Evolutionary conservation across 352 stramenopile species (phyloP).

Genomic region (Albugo candida): DNA sequence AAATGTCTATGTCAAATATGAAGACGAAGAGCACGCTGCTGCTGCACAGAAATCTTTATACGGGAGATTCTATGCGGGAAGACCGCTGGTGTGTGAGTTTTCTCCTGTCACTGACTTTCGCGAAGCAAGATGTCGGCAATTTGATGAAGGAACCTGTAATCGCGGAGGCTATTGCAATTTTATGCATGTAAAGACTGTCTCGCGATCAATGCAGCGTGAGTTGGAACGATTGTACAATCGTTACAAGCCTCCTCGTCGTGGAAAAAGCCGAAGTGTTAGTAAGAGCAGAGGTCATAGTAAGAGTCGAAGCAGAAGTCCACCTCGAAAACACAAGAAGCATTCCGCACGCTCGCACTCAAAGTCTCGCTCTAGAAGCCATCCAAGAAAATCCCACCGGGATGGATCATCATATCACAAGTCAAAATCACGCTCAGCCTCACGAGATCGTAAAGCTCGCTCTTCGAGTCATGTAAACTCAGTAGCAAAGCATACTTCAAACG

Average conservation of each 20-base stretch:
- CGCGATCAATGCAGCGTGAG: constrained; percentile 64
- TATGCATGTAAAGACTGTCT: constrained; percentile 94
- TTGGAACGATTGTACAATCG: constrained; percentile 74
- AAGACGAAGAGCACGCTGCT: constrained; percentile 94
- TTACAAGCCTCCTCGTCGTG: constrained; percentile 3
- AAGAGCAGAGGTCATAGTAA: constrained; percentile 21
- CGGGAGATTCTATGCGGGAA: constrained; percentile 93
- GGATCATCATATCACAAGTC: too few relatives aligned
- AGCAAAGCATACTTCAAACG: too few relatives aligned
- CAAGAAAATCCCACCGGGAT: too few relatives aligned
- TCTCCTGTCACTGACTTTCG: constrained; percentile 97
- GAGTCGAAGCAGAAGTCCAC: constrained; percentile 29
- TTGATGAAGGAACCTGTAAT: constrained; percentile 94
- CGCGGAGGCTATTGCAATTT: constrained; percentile 99
- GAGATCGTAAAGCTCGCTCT: too few relatives aligned
- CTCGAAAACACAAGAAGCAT: constrained; percentile 8
- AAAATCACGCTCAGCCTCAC: too few relatives aligned
- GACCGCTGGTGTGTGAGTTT: constrained; percentile 93
- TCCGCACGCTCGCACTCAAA: constrained; percentile 10
- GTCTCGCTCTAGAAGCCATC: constrained; percentile 17
- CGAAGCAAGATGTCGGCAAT: constrained; percentile 95
- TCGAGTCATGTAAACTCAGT: too few relatives aligned
- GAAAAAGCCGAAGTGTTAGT: constrained; percentile 16
- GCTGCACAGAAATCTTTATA: constrained; percentile 93
- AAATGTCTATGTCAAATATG: constrained; percentile 99